Base-by-base conservation (phyloP, 768 basidiomycete species). In the Suillus placidus region DNA sequence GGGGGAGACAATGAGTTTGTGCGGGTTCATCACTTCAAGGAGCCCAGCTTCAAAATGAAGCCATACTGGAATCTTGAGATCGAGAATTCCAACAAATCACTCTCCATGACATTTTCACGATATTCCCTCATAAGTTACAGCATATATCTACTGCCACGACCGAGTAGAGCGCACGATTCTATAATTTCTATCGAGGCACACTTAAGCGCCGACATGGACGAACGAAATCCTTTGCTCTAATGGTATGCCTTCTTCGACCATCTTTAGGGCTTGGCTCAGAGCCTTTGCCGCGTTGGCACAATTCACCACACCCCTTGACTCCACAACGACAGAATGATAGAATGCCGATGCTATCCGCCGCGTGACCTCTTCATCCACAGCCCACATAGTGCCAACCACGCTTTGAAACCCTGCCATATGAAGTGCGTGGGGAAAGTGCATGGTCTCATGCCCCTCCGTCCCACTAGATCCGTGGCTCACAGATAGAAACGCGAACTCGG, bases 1-100 rank as follows among this genome's bases (percentile, higher is more conserved):
- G 97, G 97, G 60, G 91, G 95, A 74, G 97, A 99, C 80, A 97
- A 98, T 73, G 97, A 95, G 55, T 97, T 92, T 77, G 87, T 95
- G n/a, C 90, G 93, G 45, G 89, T 95, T 66, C 92, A 94, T 76
- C 91, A 94, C 78, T 97, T 91, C 73, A 97, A 99, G 75, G 95
- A 97, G 67, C 91, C 89, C 56, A 98, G 97, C 78, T 96, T 93
- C 85, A 91, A 86, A 69, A 85, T 91, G 52, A 89, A 90, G 81
- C 94, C 95, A 16, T 99, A 95, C 70, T 95, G 95, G 61, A 91
- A 94, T 71, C 77, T 95, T 60, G 93, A 97, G 75, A 84, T 88
- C 18, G 84, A 87, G 66, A 86, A 89, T 64, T 88, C 26, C 26
- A 26, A 26, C 26, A 26, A 79, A 69, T 63, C 64, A 65, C 43